Percentiles rank a stretch among this genome's conserved stretches.
Conservation (phyloP, 2,329 filamentous ascomycete species). For the Trichoderma asperellum region DNA sequence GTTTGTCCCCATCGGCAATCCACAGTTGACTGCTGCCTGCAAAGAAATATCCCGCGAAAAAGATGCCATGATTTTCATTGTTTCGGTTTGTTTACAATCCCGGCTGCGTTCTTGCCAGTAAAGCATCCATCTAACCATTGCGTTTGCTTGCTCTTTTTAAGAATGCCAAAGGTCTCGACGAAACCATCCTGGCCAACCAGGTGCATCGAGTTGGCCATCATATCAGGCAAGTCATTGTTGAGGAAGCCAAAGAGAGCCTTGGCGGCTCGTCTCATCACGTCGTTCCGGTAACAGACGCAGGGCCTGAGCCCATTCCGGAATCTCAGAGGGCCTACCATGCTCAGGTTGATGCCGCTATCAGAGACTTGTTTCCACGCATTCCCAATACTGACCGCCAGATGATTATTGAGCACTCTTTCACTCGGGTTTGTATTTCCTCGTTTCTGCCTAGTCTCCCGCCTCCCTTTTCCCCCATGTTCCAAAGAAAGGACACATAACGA, state of each 20-base stretch:
- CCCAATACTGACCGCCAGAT: conserved; percentile 65
- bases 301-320: conserved; percentile 63
- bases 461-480: not conserved
- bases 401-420: conserved; percentile 66
- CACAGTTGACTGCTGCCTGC: conserved; percentile 62
- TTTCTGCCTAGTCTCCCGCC: not conserved
- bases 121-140: not conserved
- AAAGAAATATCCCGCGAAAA: conserved; percentile 67
- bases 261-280: conserved; percentile 36
- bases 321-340: conserved; percentile 63
- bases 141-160: conserved; percentile 26
- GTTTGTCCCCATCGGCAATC: conserved; percentile 66
- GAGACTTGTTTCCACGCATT: conserved; percentile 67
- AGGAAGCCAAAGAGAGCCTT: conserved; percentile 51
- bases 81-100: conserved; percentile 56
- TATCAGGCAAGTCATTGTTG: conserved; percentile 61
- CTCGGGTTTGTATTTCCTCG: conserved; percentile 53
- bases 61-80: conserved; percentile 68
- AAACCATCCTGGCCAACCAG: conserved; percentile 53
- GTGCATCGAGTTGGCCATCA: conserved; percentile 65
- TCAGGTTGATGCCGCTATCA: conserved; percentile 64
- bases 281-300: conserved; percentile 35
- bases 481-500: conserved; percentile 21
- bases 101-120: not conserved
- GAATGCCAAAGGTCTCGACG: conserved; percentile 40